Percentiles rank a stretch among this genome's conserved stretches.
These are phyloP conservation scores for Fonsecaea pedrosoi DNA, from an alignment of 2,329 filamentous ascomycete genomes.

Conservation along the genomic window DNA sequence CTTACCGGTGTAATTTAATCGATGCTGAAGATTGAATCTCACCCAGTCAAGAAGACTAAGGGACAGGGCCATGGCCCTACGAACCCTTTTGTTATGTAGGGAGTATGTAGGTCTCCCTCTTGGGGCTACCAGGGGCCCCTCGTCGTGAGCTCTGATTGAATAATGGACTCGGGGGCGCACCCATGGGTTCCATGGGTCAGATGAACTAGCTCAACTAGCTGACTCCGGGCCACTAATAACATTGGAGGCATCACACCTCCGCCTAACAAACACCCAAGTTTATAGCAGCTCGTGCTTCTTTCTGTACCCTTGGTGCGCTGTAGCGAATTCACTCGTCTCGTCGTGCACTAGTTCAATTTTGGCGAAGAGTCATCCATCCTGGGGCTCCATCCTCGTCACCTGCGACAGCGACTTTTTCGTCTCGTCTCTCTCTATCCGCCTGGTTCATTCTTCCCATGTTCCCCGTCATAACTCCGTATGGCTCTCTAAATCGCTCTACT, in stretches of 20 bases:
- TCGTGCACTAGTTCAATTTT: conserved; percentile 9
- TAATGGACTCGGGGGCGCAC: conserved; percentile 4
- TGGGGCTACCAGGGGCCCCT: background rate
- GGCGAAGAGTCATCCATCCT: conserved; percentile 15
- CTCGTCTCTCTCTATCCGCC: background rate
- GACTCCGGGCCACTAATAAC: conserved; percentile 4
- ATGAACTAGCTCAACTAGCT: background rate
- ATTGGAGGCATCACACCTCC: conserved; percentile 1
- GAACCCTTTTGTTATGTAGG: background rate
- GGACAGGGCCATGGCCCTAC: conserved; percentile 7
- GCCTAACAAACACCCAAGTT: conserved; percentile 14
- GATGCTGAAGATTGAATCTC: background rate
- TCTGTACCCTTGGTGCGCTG: background rate
- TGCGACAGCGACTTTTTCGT: conserved; percentile 20
- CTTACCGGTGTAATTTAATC: background rate
- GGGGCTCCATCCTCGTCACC: conserved; percentile 18
- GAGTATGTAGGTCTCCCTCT: background rate
- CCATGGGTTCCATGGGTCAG: background rate
- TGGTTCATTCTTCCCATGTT: background rate
- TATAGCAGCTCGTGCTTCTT: background rate
- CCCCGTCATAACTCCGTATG: conserved; percentile 3
- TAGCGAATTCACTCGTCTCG: conserved; percentile 14
- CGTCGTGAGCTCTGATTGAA: conserved; percentile 7
- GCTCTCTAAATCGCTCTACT: conserved; percentile 5
- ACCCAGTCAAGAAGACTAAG: background rate